These are phyloP conservation scores for Daldinia grandis DNA, from an alignment of 495 filamentous ascomycete species.

Conservation along the genomic window DNA sequence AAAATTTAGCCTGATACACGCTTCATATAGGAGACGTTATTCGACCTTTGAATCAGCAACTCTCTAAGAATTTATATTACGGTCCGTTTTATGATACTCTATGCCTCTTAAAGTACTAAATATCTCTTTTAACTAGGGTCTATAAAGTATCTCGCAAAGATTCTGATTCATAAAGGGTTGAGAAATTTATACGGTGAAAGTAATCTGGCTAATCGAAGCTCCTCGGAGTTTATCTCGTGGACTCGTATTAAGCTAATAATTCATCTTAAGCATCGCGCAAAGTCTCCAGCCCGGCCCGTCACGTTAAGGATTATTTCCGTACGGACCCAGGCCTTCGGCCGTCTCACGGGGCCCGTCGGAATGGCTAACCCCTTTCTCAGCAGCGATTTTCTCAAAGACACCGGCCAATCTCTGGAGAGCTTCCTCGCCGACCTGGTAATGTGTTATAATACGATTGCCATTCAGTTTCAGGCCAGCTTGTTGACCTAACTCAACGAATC, in stretches of 20 bases:
- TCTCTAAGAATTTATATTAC: too few species aligned
- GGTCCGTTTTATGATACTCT: too few species aligned
- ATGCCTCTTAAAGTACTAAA: too few species aligned
- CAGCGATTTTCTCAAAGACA: constrained; percentile 54
- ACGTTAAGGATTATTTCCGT: constrained; percentile 7
- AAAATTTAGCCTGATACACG: too few species aligned
- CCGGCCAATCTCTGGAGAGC: constrained; percentile 56
- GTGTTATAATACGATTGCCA: constrained; percentile 66
- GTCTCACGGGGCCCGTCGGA: background rate
- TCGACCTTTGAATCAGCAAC: too few species aligned
- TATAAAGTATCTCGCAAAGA: too few species aligned
- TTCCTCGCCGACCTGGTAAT: constrained; percentile 69
- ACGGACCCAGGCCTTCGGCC: constrained; percentile 9
- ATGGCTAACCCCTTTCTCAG: constrained; percentile 16
- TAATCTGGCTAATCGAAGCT: too few species aligned
- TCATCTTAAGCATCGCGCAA: background rate
- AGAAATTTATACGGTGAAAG: too few species aligned
- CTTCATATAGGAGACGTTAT: too few species aligned
- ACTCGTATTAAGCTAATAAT: background rate
- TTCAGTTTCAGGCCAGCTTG: constrained; percentile 61
- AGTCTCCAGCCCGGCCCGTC: background rate
- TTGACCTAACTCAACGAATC: constrained; percentile 57
- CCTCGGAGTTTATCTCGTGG: too few species aligned
- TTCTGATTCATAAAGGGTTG: too few species aligned
- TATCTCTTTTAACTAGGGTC: too few species aligned